Evolutionary conservation across 2,329 filamentous ascomycete genomes (phyloP), one percentile per base, ranked within the genome.

Genomic region (Colletotrichum truncatum): DNA sequence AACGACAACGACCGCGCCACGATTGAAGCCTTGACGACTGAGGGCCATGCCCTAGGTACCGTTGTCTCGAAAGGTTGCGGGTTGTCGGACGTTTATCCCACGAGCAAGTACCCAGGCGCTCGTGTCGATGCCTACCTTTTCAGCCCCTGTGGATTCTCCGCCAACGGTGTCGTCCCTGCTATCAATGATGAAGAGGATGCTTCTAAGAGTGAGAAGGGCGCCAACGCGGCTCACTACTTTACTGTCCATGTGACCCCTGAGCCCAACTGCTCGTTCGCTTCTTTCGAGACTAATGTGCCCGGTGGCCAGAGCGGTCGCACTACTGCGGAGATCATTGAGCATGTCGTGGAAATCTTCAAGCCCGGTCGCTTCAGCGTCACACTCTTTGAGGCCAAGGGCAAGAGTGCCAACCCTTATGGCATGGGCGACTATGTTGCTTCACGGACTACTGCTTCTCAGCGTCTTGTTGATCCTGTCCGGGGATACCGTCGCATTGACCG

Each of bases 181-280:
- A 89, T 93, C 0, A 82, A 86, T 12, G 82, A 87, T 32, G 84
- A 84, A 55, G 80, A 81, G 32, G 82, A 73, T 34, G 72, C 72
- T 54, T 69, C 48, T 14, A 59, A 67, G 23, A 41, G 68, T 4
- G 69, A 67, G 76, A 69, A 74, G 71, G 52, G 81, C 76, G 78
- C 79, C 66, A 84, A 83, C 55, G 82, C 86, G 4, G 91, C 88
- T 39, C 94, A 98, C 80, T 99, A 99, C 82, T 99, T 98, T 81
- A 99, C 95, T 1, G 96, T 99, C 23, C 96, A 99, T 75, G 96
- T 99, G 70, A 99, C 96, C 0, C 96, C 96, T 0, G 96, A 99
- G 84, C 93, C 95, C 12, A 90, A 97, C 73, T 99, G 95, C 84
- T 98, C 94, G 5, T 99, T 97, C 77, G 96, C 96, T 34, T 98